These are phyloP conservation scores for Mangifera indica DNA, from an alignment of 345 rosid genomes.

Conservation along the genomic window DNA sequence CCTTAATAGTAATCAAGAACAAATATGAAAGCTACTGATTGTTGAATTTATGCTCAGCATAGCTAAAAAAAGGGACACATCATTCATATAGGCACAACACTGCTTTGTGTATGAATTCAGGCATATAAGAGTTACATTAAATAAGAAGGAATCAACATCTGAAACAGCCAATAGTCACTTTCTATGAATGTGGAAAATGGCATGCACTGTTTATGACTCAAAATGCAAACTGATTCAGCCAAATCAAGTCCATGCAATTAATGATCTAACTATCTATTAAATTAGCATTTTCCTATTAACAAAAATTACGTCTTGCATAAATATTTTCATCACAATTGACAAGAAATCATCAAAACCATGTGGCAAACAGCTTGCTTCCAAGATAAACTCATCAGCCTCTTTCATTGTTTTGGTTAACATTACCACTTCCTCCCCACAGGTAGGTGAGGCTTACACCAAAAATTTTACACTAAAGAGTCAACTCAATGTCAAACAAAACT, in stretches of 20 bases:
- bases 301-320: background rate
- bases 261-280: background rate
- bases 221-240: background rate
- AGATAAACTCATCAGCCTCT: background rate
- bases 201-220: background rate
- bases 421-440: background rate
- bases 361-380: background rate
- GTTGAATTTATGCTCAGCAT: background rate
- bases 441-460: too few relatives aligned
- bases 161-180: background rate
- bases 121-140: background rate
- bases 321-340: conserved; percentile 3
- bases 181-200: background rate
- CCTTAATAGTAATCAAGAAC: background rate
- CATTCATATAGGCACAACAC: background rate
- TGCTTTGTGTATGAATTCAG: background rate
- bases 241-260: background rate
- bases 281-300: background rate
- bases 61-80: background rate
- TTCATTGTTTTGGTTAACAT: background rate
- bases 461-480: too few relatives aligned
- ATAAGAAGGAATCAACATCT: background rate
- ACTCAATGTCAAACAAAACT: too few relatives aligned
- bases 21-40: background rate
- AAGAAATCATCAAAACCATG: background rate